Base-by-base conservation (phyloP, 768 basidiomycete species). In the Naganishia friedmannii region DNA sequence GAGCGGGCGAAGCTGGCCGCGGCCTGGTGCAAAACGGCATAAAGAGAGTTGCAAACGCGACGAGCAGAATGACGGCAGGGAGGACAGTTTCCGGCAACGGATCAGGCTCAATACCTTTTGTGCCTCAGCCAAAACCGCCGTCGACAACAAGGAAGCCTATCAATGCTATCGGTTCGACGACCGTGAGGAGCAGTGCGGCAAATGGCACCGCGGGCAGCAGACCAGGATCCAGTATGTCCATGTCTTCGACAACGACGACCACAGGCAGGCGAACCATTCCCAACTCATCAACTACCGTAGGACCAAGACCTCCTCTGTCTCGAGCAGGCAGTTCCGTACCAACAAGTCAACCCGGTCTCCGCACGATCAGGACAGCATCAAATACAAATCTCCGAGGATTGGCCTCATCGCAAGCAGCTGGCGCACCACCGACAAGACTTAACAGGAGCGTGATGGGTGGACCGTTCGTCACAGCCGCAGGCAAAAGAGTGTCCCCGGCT, bases 161-260 rank as follows among this genome's bases (percentile, higher is more conserved):
- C 42, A 63, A 63, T 28, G 60, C 60, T 46, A 63, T 63, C 26
- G 60, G 60, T n/a, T 63, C 60, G n/a, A 63, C 60, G 26, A 63
- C 60, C 13, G 26, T 69, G 46, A 28, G 68, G 21, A 60, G 56
- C 46, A 37, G 23, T 28, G 29, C 53, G 39, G 7, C 37, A 34
- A 51, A 53, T 42, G 37, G 28, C n/a, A 15, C 68, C 13, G 26
- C 57, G 15, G 58, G 56, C 6, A 60, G 67, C 19, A 39, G 53
- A 56, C 68, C 51, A 28, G 56, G 55, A 32, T 51, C 68, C 26
- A 58, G 56, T 17, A 48, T 58, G 32, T 60, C 68, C 12, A 69
- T 48, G 21, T 45, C 68, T 4, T 54, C 67, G 0, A 46, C 67
- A 19, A 53, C 66, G 5, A 56, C 53, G 6, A 39, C 53, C 5